Evolutionary conservation across 768 basidiomycete genomes (phyloP), one percentile per base, ranked within the genome.

Genomic region (Lactarius sp.): DNA sequence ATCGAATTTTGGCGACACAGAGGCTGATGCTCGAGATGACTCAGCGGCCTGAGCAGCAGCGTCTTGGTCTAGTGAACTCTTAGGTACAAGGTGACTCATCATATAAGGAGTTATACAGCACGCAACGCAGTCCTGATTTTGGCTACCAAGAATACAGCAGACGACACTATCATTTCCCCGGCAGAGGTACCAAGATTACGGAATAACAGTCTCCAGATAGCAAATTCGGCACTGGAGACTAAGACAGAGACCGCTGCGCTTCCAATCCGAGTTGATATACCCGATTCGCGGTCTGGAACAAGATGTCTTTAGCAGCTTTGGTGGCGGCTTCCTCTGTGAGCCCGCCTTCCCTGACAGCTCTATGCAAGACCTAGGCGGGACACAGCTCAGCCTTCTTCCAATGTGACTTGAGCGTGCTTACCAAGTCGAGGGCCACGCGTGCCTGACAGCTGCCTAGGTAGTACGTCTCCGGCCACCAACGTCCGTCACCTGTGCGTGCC

Each of bases 401-500:
- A 13, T 7, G 39, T 16, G 39, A 50, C 6, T 4, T 9, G 20
- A 22, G 4, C 46, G n/a, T 34, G 9, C 39, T 56, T n/a, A 87
- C 90, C 64, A 83, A 77, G 65, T 77, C 87, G 37, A 92, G 73
- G 0, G 79, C 84, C 46, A 82, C 71, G 31, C 90, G 80, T 3
- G 86, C 83, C 74, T 92, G 90, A 1, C 80, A 49, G 6, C 77
- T 80, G 3, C 83, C 87, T 13, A 92, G 77, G 71, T 90, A 90
- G 69, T 81, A 92, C 0, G 82, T 80, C 70, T 91, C 90, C 4
- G 90, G 90, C 83, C 87, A 90, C 82, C 85, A 84, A 68, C 84
- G 83, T 9, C 82, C 84, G 69, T 90, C 86, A 51, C 83, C 83
- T 82, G 62, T 51, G 27, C 56, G 67, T 41, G 34, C 44, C 39